Evolutionary conservation across 176 grass and related monocot genomes (phyloP), one percentile per base, ranked within the genome.

Genomic region (Triticum timopheevii): DNA sequence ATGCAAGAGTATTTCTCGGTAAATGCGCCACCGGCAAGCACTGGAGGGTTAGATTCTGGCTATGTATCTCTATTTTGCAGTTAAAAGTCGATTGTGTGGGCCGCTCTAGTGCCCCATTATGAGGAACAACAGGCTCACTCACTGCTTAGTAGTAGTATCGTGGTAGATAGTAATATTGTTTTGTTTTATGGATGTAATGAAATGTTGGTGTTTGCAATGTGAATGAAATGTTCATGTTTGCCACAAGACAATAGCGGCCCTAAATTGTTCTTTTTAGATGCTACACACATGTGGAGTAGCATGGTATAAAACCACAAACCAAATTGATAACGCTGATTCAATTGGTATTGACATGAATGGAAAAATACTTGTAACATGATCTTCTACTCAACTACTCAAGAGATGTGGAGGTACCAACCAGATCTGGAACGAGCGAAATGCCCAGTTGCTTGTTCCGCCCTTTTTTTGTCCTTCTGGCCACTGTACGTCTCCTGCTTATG

Each of bases 161-260:
- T 12, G 7, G 31, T 83, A 45, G 44, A 44, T 61, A 75, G 20
- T 59, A 19, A 16, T 66, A 83, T 45, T 65, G 35, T 78, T 80
- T 75, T 20, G 38, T 84, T n/a, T 34, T 68, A 56, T 30, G n/a
- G 15, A 33, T 85, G 49, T 76, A 64, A 63, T 63, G 61, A 16
- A 50, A 50, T 50, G 47, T 50, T 82, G 34, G 15, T 86, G 19
- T 24, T 47, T 81, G 36, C 36, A 82, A 62, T 81, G 31, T 44
- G 25, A 86, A 65, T 90, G 79, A 54, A 77, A 50, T 50, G 83
- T 63, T 67, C 38, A 56, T 82, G 17, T 58, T 66, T 80, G 33
- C 39, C 15, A 89, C 56, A 65, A 30, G 13, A 64, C 73, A 22
- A 54, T 59, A 52, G 4, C 47, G 16, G 22, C 7, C 15, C 61